Percentiles rank a stretch among this genome's conserved stretches.
These are phyloP conservation scores for Calonectria leucothoes DNA, from an alignment of 2,329 filamentous ascomycete genomes.

Conservation along the genomic window DNA sequence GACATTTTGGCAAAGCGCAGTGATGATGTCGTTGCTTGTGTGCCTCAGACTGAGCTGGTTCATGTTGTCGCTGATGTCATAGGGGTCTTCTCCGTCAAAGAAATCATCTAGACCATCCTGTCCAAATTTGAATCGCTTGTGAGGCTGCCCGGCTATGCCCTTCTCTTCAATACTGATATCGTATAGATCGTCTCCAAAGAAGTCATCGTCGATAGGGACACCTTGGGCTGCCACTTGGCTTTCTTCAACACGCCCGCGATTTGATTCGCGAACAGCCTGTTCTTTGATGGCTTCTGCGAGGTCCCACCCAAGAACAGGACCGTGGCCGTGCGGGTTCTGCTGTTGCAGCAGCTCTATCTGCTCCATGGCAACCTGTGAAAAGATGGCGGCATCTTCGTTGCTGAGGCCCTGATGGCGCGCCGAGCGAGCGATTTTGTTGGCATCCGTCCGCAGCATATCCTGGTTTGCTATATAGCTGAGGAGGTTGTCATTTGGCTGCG, in stretches of 20 bases:
- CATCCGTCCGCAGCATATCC: neutral
- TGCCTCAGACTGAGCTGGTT: constrained; percentile 34
- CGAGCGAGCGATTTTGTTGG: neutral
- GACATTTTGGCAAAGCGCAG: constrained; percentile 54
- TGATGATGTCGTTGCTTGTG: constrained; percentile 55
- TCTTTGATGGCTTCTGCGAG: neutral
- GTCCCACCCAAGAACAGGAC: neutral
- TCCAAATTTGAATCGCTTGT: constrained; percentile 45
- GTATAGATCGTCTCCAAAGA: neutral
- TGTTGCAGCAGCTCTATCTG: neutral
- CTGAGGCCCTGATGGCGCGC: neutral
- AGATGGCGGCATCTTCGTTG: neutral
- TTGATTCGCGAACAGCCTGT: neutral
- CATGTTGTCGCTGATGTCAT: constrained; percentile 30
- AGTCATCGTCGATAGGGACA: neutral
- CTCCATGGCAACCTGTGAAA: neutral
- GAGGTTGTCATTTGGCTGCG: neutral
- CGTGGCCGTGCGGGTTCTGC: neutral
- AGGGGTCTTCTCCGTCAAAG: constrained; percentile 47
- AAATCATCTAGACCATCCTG: constrained; percentile 39
- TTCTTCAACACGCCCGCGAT: neutral
- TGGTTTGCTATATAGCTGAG: neutral
- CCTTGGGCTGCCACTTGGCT: neutral
- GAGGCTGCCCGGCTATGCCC: constrained; percentile 16
- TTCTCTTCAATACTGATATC: constrained; percentile 20